A percentile compares a stretch with the other conserved stretches of the same genome.
Evolutionary conservation across 2,329 filamentous ascomycete genomes (phyloP).

Genomic region (Penicillium sp.): DNA sequence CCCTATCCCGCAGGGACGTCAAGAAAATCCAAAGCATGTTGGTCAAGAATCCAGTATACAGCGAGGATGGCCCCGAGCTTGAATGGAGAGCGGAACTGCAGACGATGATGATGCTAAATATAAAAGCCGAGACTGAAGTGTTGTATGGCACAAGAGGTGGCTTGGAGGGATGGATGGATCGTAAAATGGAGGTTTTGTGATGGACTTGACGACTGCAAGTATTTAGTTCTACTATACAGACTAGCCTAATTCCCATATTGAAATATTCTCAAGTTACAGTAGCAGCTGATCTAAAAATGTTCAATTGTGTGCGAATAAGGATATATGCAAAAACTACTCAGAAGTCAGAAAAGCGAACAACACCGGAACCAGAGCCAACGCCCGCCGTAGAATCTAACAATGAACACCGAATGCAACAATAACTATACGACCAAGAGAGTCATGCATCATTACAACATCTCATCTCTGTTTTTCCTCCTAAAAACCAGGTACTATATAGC

Average conservation of each 20-base stretch:
- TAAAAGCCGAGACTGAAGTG: slow-evolving; percentile 61
- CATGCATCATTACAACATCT: slow-evolving; percentile 1
- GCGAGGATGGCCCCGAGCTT: slow-evolving; percentile 41
- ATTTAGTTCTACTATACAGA: no score
- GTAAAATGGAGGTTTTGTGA: slow-evolving; percentile 23
- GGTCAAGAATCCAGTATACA: slow-evolving; percentile 38
- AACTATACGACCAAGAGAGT: slow-evolving; percentile 2
- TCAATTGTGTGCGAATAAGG: neutral
- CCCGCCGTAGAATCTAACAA: slow-evolving; percentile 1
- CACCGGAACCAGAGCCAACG: neutral
- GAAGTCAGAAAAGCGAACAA: neutral
- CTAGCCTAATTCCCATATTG: neutral
- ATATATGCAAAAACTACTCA: neutral
- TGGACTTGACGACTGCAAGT: neutral
- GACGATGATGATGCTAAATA: slow-evolving; percentile 58
- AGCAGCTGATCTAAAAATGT: neutral
- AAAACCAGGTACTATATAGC: neutral
- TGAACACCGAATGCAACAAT: slow-evolving; percentile 3
- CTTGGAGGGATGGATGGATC: slow-evolving; percentile 42
- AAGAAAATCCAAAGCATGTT: slow-evolving; percentile 55
- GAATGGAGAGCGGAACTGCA: slow-evolving; percentile 53
- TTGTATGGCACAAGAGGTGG: slow-evolving; percentile 43
- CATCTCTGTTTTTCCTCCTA: neutral
- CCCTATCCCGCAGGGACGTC: slow-evolving; percentile 52
- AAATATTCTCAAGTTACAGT: neutral